A percentile compares a stretch with the other conserved stretches of the same genome.
phyloP scores from a whole-genome alignment of 805 yeast genomes.

The Blastobotrys chiropterorum region DNA sequence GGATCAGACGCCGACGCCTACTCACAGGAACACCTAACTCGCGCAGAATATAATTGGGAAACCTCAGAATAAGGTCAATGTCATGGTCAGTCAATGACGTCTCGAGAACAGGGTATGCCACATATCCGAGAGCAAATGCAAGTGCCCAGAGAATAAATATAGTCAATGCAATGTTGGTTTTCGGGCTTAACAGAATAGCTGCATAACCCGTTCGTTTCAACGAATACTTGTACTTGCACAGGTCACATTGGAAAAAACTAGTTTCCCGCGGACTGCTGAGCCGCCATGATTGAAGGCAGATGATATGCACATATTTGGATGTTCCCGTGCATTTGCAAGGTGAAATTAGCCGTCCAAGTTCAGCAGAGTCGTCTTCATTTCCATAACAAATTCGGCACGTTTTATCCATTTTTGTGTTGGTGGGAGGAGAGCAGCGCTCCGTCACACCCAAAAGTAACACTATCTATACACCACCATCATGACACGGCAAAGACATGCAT shows the following conservation, averaged over 20 bases:
- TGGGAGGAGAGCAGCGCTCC: not conserved
- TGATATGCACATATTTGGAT: slow-evolving; percentile 5
- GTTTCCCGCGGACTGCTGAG: not conserved
- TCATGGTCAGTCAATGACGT: slow-evolving; percentile 3
- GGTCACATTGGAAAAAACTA: slow-evolving; percentile 2
- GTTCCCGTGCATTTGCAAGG: slow-evolving; percentile 7
- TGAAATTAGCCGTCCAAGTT: slow-evolving; percentile 2
- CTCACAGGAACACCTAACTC: not conserved
- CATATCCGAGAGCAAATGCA: slow-evolving; percentile 2
- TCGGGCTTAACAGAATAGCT: not conserved
- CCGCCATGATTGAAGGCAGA: slow-evolving; percentile 5
- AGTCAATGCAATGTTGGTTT: not conserved
- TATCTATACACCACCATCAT: not conserved
- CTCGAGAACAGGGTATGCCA: slow-evolving; percentile 3
- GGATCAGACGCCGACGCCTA: not conserved
- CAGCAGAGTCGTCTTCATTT: not conserved
- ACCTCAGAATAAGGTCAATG: slow-evolving; percentile 1
- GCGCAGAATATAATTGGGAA: not conserved
- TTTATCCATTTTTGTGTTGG: not conserved
- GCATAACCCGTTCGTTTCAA: slow-evolving; percentile 1
- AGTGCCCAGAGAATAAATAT: not conserved
- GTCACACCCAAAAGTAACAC: too few species aligned
- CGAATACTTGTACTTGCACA: slow-evolving; percentile 1
- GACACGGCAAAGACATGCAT: slow-evolving; percentile 1
- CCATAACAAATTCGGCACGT: slow-evolving; percentile 5